Evolutionary conservation across 2,329 filamentous ascomycete species (phyloP).

Genomic region (Xylaria sp.): DNA sequence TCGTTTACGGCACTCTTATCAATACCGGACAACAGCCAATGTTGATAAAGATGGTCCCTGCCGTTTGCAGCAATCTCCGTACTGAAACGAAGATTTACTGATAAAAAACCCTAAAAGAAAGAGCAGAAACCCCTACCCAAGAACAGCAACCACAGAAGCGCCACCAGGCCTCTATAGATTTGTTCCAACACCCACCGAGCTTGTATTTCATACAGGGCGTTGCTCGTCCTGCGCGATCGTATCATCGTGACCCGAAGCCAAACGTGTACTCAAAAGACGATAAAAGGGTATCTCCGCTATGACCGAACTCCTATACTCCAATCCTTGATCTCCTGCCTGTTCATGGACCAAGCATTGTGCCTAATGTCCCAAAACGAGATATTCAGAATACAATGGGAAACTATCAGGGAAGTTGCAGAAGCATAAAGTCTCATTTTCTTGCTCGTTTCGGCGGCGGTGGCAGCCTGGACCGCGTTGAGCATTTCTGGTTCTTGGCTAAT

Average conservation of each 20-base stretch:
- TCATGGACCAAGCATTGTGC: slow-evolving; percentile 25
- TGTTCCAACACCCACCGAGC: slow-evolving; percentile 28
- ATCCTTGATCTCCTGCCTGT: slow-evolving; percentile 21
- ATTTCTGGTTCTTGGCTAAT: slow-evolving; percentile 42
- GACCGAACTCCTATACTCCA: slow-evolving; percentile 46
- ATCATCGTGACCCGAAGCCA: slow-evolving; percentile 38
- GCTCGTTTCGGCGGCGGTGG: slow-evolving; percentile 41
- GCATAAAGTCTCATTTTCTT: slow-evolving; percentile 38
- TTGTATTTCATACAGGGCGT: slow-evolving; percentile 42
- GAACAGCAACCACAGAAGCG: slow-evolving; percentile 20
- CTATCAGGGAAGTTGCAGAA: slow-evolving; percentile 7
- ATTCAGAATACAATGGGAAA: slow-evolving; percentile 22
- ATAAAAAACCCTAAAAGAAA: slow-evolving; percentile 3
- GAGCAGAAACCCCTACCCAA: background rate
- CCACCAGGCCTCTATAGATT: slow-evolving; percentile 20
- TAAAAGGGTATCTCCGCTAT: slow-evolving; percentile 47
- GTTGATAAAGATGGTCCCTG: slow-evolving; percentile 8
- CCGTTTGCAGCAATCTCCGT: background rate
- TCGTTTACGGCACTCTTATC: slow-evolving; percentile 18
- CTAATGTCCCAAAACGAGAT: slow-evolving; percentile 18
- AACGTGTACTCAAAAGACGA: slow-evolving; percentile 44
- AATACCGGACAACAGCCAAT: background rate
- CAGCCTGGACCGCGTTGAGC: slow-evolving; percentile 37
- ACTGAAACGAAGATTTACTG: background rate
- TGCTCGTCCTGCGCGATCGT: slow-evolving; percentile 36